Base-by-base conservation (phyloP, 495 filamentous ascomycete species). In the Penicillium longicatenatum region DNA sequence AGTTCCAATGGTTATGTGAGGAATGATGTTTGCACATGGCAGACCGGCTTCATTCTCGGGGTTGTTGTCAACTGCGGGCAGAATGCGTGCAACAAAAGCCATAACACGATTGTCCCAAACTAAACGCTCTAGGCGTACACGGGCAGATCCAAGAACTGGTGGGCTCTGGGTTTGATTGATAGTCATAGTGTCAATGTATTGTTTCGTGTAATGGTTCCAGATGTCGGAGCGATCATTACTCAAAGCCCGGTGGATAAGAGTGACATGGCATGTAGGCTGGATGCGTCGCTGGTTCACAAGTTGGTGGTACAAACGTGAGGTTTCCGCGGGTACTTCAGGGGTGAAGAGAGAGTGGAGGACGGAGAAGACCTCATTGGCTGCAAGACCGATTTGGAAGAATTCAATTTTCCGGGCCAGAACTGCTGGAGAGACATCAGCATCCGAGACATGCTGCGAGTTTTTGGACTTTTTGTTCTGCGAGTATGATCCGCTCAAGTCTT, bases 1-100 rank as follows among this genome's bases (percentile, higher is more conserved):
- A 1, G 94, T 98, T 3, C 94, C 94, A 17, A 97, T 80, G 2
- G 94, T 98, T 47, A 98, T 80, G 70, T 98, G 94, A 16, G 91
- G 83, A n/a, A 93, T 79, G 26, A 75, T 66, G 68, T 98, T 98
- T 12, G 83, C 80, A 47, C 85, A 93, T 39, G 86, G 75, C 79
- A 90, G 91, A 10, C 62, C 62, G 4, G 64, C 59, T 39, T 79
- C 75, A 26, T 80, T 76, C 5, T 78, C 60, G 5, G 64, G 55
- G 14, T 12, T 39, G 14, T 39, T 11, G 2, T 57, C 64, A 7
- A 69, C 67, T 0, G 59, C 43, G 2, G 77, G 71, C 16, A 84
- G 57, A 17, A 98, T 77, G 9, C 90, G 81, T 6, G 86, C 93
- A 1, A 92, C 86, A 52, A 98, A 88, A 19, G 91, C 85, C 94